phyloP scores from a whole-genome alignment of 2,329 filamentous ascomycete genomes.

The Phaeosphaeriaceae sp. region DNA sequence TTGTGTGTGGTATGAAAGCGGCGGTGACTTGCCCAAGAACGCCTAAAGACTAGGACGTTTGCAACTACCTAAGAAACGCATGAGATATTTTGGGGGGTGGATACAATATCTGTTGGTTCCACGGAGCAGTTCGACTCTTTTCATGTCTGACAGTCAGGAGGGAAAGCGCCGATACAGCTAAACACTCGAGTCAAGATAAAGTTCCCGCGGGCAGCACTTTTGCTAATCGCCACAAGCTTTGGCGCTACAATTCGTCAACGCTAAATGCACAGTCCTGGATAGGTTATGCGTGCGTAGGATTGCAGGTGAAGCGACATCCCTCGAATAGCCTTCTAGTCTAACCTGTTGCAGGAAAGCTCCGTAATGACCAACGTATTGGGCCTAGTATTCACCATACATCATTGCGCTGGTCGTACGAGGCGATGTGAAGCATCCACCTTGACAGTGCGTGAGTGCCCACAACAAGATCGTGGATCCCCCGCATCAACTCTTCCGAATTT shows the following conservation, averaged over 20 bases:
- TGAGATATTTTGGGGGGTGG: neutral
- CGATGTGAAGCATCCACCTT: slow-evolving; percentile 9
- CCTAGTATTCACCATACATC: slow-evolving; percentile 2
- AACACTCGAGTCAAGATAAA: slow-evolving; percentile 25
- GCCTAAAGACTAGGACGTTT: neutral
- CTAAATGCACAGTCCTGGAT: slow-evolving; percentile 3
- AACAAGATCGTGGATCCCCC: neutral
- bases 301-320: slow-evolving; percentile 11
- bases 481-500: neutral
- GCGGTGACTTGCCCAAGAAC: neutral
- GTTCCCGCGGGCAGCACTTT: slow-evolving; percentile 16
- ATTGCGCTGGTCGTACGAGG: slow-evolving; percentile 4
- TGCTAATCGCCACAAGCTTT: slow-evolving; percentile 1
- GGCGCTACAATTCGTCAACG: slow-evolving; percentile 2
- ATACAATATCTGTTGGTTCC: neutral
- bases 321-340: slow-evolving; percentile 6
- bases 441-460: too few relatives aligned
- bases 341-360: slow-evolving; percentile 4
- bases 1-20: neutral
- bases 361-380: slow-evolving; percentile 14
- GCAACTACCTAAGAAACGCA: neutral
- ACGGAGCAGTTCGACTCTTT: slow-evolving; percentile 9
- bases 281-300: slow-evolving; percentile 3
- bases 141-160: slow-evolving; percentile 22
- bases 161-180: slow-evolving; percentile 15